Evolutionary conservation across 192 early-diverging fungal genomes (phyloP), one percentile per base, ranked within the genome.

Genomic region (Neocallimastix lanati): DNA sequence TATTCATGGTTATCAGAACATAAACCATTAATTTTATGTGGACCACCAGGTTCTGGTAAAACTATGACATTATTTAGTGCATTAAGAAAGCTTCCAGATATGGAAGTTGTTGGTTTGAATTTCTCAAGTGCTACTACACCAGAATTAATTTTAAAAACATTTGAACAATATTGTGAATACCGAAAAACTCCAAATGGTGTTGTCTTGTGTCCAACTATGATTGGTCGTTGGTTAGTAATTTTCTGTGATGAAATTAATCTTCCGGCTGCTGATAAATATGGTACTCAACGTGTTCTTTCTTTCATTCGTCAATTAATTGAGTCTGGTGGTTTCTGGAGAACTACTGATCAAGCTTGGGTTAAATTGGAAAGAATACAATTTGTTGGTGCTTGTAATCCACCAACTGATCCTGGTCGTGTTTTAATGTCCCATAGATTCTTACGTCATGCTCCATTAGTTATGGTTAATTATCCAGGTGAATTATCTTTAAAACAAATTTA

Each of bases 211-310:
- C 98, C 98, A 28, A 84, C 88, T 3, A 83, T 91, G 35, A 87
- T 94, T 28, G 96, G 94, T 50, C 90, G 94, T 29, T 98, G 97
- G 97, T 89, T 99, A 28, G 96, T 99, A 14, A 87, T 99, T 77
- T 99, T 99, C 85, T 99, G 98, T 84, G 98, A 99, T 84, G 98
- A 99, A 89, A 96, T 99, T 85, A 99, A 99, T 82, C 85, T 99
- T 83, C 98, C 98, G 0, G 94, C 95, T 25, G 86, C 87, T 18
- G 98, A 99, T 87, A 93, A 95, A 81, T 99, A 99, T 78, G 95
- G 95, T 28, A 99, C 98, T 28, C 98, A 99, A 83, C 92, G 96
- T 16, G 97, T 98, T 30, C 95, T 99, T 28, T 95, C 97, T 4
- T 98, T 98, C 84, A 82, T 99, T 80, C 91, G 98, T 40, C 95